Evolutionary conservation across 768 basidiomycete genomes (phyloP), one percentile per base, ranked within the genome.

Genomic region (Lyophyllum semitale): DNA sequence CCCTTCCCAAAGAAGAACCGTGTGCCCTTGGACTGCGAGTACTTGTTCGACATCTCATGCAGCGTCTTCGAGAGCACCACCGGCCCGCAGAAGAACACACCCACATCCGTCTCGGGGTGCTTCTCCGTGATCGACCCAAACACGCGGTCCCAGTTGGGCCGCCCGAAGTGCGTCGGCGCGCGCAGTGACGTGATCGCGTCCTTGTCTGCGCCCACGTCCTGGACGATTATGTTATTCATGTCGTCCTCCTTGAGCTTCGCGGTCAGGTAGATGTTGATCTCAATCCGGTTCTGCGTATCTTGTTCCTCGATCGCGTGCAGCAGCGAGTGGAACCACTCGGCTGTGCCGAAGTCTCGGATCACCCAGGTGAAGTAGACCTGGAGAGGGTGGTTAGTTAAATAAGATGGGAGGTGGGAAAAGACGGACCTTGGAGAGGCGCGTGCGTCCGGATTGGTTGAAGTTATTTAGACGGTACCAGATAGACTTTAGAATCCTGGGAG

Each of bases 391-490:
- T 46, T 43, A 50, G 32, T 12, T 35, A 23, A 29, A 23, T n/a
- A 35, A 46, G 32, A 44, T 42, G 3, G 23, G 18, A 26, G 43
- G 25, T 23, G 27, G 22, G n/a, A n/a, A 25, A 12, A 9, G 40
- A 20, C n/a, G 22, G 3, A 84, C 90, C 75, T 98, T 97, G 47
- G 89, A 90, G 37, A 97, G 81, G 45, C 91, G 82, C 1, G 94
- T 95, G 13, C 84, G 83, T 69, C 85, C 87, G 22, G 81, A 82
- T 59, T 77, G 73, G 65, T 88, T 83, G 64, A 93, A 80, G 73
- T 88, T 88, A 74, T 95, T 96, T 89, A 95, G 89, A 54, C 93
- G 89, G 75, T 97, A 98, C 94, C 94, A 95, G 64, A 95, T 92
- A 13, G 89, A 88, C 71, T 95, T 93, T 51, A 93, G 73, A 62